These are phyloP conservation scores for Cercospora beticola DNA, from an alignment of 2,329 filamentous ascomycete species.

Conservation along the genomic window DNA sequence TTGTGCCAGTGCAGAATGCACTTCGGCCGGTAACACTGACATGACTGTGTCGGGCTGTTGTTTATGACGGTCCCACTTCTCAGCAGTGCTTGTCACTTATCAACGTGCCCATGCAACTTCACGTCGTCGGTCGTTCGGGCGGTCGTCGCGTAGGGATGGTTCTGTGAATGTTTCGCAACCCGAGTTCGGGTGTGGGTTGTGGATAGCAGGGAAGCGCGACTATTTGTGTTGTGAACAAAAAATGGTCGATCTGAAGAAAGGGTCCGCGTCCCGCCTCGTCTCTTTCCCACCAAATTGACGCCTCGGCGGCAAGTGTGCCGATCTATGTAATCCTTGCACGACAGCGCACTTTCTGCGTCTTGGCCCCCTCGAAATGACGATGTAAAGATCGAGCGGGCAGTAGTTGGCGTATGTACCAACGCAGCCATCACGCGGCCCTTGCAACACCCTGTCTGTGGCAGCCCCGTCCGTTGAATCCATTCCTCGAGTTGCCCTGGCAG, in stretches of 20 bases:
- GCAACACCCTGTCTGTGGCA: not conserved
- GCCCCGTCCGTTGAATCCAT: not conserved
- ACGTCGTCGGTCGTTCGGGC: not conserved
- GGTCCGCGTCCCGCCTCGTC: not conserved
- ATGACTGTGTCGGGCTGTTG: constrained; percentile 22
- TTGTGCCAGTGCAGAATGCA: constrained; percentile 80
- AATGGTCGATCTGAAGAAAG: constrained; percentile 1
- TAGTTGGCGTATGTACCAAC: not conserved
- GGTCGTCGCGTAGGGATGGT: not conserved
- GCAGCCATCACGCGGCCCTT: not conserved
- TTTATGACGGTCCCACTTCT: not conserved
- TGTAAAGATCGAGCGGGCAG: not conserved
- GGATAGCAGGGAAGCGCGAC: not conserved
- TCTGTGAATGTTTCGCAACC: not conserved
- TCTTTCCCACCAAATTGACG: not conserved
- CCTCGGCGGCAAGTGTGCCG: constrained; percentile 1
- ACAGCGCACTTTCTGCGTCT: not conserved
- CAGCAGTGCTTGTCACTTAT: not conserved
- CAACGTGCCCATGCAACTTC: constrained; percentile 1
- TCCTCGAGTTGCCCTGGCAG: not conserved
- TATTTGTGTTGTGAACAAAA: constrained; percentile 1
- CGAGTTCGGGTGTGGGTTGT: not conserved
- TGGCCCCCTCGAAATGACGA: not conserved
- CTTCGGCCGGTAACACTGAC: constrained; percentile 79
- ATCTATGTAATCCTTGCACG: not conserved